Percentiles rank a stretch among this genome's conserved stretches.
These are phyloP conservation scores for Chlorella vulgaris DNA, from an alignment of 139 green algal species.

Conservation along the genomic window DNA sequence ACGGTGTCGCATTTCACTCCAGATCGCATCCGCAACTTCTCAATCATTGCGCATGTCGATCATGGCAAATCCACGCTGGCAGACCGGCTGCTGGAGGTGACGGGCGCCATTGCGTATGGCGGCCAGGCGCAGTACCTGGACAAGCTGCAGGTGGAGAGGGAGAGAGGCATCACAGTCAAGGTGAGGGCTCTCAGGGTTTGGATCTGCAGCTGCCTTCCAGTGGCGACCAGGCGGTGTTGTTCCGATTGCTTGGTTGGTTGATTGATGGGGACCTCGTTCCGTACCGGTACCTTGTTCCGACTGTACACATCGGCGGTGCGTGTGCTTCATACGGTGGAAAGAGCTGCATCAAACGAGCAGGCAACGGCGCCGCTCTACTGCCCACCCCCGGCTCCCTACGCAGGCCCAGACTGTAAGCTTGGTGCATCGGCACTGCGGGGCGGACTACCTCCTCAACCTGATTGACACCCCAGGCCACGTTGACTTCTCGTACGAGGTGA, in stretches of 20 bases:
- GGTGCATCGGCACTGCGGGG: conserved; percentile 65
- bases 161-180: conserved; percentile 96
- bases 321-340: too few relatives aligned
- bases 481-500: conserved; percentile 53
- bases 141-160: conserved; percentile 75
- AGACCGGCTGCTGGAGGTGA: conserved; percentile 74
- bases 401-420: conserved; percentile 85
- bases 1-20: conserved; percentile 42
- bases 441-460: conserved; percentile 85
- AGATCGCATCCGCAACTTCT: conserved; percentile 80
- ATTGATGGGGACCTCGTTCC: too few relatives aligned
- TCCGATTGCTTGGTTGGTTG: too few relatives aligned
- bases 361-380: background rate
- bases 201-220: too few relatives aligned
- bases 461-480: conserved; percentile 81
- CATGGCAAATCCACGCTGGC: conserved; percentile 88
- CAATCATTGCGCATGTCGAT: conserved; percentile 90
- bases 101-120: conserved; percentile 41
- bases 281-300: too few relatives aligned
- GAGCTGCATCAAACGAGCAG: too few relatives aligned
- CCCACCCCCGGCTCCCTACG: background rate
- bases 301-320: too few relatives aligned
- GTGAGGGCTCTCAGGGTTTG: background rate
- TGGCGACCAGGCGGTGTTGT: too few relatives aligned
- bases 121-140: conserved; percentile 73